Percentiles rank a stretch among this genome's conserved stretches.
Evolutionary conservation across 179 eudicot genomes (phyloP).

Genomic region (Vitellaria paradoxa): DNA sequence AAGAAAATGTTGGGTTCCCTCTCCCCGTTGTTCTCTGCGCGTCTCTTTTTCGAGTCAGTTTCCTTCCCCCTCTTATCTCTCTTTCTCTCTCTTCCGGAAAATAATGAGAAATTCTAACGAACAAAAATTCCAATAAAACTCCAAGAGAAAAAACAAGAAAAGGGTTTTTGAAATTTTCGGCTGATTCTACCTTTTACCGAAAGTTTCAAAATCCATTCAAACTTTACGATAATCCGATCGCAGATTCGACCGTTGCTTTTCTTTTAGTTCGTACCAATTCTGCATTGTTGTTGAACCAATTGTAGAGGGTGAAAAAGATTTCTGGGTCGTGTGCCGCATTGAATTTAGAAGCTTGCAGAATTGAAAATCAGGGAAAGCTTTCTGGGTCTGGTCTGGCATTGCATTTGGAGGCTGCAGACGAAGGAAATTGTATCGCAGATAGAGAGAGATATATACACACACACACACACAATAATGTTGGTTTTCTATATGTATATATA

Average conservation of each 20-base stretch:
- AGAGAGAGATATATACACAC: neutral
- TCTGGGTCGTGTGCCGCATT: neutral
- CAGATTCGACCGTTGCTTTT: neutral
- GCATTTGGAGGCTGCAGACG: neutral
- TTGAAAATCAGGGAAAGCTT: neutral
- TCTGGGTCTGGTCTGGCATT: neutral
- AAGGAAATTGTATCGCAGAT: neutral
- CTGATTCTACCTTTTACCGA: neutral
- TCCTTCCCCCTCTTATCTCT: neutral
- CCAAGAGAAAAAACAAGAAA: neutral
- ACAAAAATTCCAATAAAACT: neutral
- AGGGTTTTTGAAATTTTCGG: constrained; percentile 5
- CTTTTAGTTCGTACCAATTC: neutral
- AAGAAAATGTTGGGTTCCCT: neutral
- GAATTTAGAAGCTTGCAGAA: neutral
- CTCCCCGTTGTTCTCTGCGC: neutral
- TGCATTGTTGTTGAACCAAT: neutral
- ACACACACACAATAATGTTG: neutral
- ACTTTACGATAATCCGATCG: neutral
- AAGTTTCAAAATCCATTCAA: constrained; percentile 6
- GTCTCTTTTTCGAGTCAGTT: neutral
- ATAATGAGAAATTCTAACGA: neutral
- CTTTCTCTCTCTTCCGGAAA: neutral
- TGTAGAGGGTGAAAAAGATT: neutral
- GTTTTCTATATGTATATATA: neutral